Conservation (phyloP, 2,329 filamentous ascomycete genomes). For the Colletotrichum abscissum region DNA sequence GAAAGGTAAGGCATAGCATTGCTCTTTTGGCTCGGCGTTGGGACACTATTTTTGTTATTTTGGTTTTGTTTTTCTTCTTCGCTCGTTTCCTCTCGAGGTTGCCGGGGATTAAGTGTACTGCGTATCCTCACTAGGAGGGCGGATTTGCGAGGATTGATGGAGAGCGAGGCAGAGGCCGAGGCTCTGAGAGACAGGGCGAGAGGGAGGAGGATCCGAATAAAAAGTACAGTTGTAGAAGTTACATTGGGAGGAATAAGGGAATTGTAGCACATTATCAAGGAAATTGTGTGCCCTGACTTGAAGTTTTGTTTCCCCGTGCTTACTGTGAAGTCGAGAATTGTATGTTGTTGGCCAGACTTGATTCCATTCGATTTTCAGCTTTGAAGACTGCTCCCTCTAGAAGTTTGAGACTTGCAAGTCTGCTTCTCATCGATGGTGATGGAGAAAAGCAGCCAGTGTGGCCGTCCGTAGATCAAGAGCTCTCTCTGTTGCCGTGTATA, state of each 20-base stretch:
- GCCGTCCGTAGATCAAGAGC: too few species aligned
- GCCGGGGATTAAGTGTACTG: not conserved
- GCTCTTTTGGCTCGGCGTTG: constrained; percentile 29
- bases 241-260: not conserved
- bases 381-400: too few species aligned
- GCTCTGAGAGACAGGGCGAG: too few species aligned
- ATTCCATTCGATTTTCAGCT: too few species aligned
- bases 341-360: too few species aligned
- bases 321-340: too few species aligned
- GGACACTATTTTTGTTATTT: not conserved
- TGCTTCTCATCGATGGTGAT: too few species aligned
- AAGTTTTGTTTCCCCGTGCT: not conserved
- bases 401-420: too few species aligned
- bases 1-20: constrained; percentile 36
- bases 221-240: not conserved
- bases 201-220: not conserved
- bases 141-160: constrained; percentile 1
- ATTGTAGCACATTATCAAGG: not conserved
- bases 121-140: not conserved
- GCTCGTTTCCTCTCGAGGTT: not conserved
- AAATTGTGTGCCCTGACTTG: not conserved
- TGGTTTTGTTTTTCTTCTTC: not conserved
- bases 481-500: too few species aligned
- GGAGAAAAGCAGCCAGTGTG: too few species aligned
- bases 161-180: not conserved